Evolutionary conservation across 106 monocot species (phyloP).

Genomic region (Triglochin maritima): DNA sequence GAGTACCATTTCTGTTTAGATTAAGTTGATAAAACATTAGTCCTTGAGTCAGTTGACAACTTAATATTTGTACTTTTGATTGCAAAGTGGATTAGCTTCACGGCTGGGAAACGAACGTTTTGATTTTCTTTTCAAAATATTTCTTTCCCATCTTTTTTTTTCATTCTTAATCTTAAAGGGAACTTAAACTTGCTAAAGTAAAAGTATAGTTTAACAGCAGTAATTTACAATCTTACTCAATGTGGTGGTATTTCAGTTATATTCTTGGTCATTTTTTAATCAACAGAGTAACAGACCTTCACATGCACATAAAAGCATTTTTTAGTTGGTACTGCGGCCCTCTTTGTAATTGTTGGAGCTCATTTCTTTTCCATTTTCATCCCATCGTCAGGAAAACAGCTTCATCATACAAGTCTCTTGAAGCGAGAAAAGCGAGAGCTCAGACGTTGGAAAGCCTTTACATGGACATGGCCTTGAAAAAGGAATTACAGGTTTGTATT

Average conservation of each 20-base stretch:
- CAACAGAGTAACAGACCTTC: not conserved
- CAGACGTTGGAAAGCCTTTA: slow-evolving; percentile 69
- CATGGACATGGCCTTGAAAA: slow-evolving; percentile 73
- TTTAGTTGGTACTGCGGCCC: not conserved
- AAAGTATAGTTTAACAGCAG: too few species aligned
- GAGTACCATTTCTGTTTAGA: not conserved
- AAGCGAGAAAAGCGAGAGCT: slow-evolving; percentile 52
- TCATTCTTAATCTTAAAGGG: not conserved
- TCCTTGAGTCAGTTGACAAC: too few species aligned
- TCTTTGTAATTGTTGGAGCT: not conserved
- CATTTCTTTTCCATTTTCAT: not conserved
- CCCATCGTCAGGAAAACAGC: slow-evolving; percentile 49
- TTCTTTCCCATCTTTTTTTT: not conserved
- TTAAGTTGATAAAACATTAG: not conserved
- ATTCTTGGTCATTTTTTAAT: too few species aligned
- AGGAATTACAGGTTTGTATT: slow-evolving; percentile 58
- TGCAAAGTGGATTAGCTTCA: not conserved
- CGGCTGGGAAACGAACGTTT: not conserved
- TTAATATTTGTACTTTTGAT: too few species aligned
- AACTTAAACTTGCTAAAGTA: too few species aligned
- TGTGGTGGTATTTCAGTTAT: too few species aligned
- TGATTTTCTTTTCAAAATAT: not conserved
- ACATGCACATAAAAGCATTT: not conserved
- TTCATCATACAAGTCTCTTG: slow-evolving; percentile 67
- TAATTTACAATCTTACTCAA: too few species aligned